A percentile compares a stretch with the other conserved stretches of the same genome.
Conservation (phyloP, 1,284 basidiomycete genomes). For the Vanrija sp. region DNA sequence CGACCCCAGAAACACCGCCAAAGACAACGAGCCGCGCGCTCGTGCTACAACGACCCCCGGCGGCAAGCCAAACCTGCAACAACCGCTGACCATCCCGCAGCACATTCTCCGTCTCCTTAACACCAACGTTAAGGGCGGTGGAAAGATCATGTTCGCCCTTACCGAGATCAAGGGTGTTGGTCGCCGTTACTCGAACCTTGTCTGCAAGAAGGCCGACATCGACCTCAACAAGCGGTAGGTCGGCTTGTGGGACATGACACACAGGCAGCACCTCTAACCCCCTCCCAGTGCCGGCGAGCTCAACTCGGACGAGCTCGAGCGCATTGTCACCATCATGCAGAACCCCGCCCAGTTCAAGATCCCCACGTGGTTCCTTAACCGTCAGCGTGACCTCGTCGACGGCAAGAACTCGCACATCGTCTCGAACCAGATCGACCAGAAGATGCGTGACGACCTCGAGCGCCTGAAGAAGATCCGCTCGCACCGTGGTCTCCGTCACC, state of each 20-base stretch:
- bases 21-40: too few relatives aligned
- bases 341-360: constrained; percentile 99
- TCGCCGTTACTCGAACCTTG: constrained; percentile 96
- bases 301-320: constrained; percentile 96
- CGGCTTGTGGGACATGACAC: constrained; percentile 55
- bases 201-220: constrained; percentile 99
- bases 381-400: constrained; percentile 96
- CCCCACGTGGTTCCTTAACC: constrained; percentile 96
- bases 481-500: constrained; percentile 96
- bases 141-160: constrained; percentile 92
- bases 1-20: too few relatives aligned
- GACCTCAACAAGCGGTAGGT: constrained; percentile 84
- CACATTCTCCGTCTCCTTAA: constrained; percentile 98
- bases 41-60: too few relatives aligned
- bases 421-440: constrained; percentile 97
- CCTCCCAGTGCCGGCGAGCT: constrained; percentile 67
- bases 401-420: constrained; percentile 96
- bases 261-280: background rate
- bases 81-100: constrained; percentile 50
- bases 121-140: constrained; percentile 92
- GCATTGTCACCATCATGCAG: constrained; percentile 98
- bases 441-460: constrained; percentile 97
- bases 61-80: too few relatives aligned
- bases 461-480: constrained; percentile 99
- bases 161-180: constrained; percentile 99